Conservation (phyloP, 1,284 basidiomycete genomes). For the Microbotryum silenes-acaulis region DNA sequence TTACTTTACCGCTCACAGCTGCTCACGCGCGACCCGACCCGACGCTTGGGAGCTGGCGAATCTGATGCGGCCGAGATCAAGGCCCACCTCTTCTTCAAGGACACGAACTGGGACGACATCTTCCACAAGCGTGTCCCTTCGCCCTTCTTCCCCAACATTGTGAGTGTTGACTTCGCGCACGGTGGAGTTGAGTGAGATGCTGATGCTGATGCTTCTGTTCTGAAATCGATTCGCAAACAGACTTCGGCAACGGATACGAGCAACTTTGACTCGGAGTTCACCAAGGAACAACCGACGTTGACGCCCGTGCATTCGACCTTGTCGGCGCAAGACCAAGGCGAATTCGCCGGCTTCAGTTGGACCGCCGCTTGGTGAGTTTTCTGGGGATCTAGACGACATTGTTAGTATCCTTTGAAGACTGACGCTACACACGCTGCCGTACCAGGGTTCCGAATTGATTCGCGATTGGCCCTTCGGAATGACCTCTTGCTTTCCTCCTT, state of each 20-base stretch:
- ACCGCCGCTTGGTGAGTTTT: no score
- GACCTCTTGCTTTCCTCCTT: no score
- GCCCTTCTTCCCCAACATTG: slow-evolving; percentile 93
- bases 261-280: slow-evolving; percentile 88
- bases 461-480: no score
- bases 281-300: slow-evolving; percentile 88
- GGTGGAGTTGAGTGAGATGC: slow-evolving; percentile 17
- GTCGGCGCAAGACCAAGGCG: slow-evolving; percentile 83
- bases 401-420: no score
- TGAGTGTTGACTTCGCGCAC: slow-evolving; percentile 44
- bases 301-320: slow-evolving; percentile 95
- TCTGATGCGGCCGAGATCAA: slow-evolving; percentile 97
- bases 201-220: not conserved
- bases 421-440: no score
- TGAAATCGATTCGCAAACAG: slow-evolving; percentile 14
- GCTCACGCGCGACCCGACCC: slow-evolving; percentile 82
- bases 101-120: slow-evolving; percentile 93
- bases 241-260: slow-evolving; percentile 49
- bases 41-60: slow-evolving; percentile 88
- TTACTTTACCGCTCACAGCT: slow-evolving; percentile 50
- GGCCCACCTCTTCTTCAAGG: slow-evolving; percentile 95
- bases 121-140: slow-evolving; percentile 92
- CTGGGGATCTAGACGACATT: no score
- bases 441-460: no score
- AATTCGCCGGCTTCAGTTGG: slow-evolving; percentile 80